These are phyloP conservation scores for Sextonia rubra DNA, from an alignment of 164 flowering plant species.

Conservation along the genomic window DNA sequence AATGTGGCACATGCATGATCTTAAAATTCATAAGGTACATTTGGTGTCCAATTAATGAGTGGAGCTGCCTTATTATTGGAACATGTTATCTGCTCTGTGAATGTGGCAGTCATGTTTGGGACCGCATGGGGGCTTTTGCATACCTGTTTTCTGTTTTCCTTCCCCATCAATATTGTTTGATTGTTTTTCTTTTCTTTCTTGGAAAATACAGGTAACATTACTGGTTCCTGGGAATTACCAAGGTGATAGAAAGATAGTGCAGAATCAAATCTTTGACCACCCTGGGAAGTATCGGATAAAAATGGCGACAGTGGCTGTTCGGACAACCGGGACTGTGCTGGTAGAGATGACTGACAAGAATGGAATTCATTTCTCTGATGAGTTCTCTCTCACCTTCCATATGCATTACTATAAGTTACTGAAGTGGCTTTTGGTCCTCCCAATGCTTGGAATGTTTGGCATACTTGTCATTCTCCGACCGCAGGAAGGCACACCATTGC, in stretches of 20 bases:
- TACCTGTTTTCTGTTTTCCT: background rate
- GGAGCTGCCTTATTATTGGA: background rate
- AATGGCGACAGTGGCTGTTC: constrained; percentile 80
- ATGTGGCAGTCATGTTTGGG: background rate
- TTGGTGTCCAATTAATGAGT: background rate
- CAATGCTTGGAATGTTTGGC: constrained; percentile 97
- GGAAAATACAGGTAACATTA: constrained; percentile 57
- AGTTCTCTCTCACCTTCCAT: constrained; percentile 94
- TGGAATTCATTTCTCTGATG: constrained; percentile 84
- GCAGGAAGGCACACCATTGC: constrained; percentile 85
- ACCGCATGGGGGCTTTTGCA: background rate
- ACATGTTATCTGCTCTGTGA: background rate
- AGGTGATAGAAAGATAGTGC: constrained; percentile 79
- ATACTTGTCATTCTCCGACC: constrained; percentile 90
- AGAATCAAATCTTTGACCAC: constrained; percentile 48
- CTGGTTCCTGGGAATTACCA: constrained; percentile 97
- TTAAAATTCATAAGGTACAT: background rate
- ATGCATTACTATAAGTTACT: constrained; percentile 87
- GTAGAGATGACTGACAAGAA: constrained; percentile 96
- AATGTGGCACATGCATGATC: too few relatives aligned
- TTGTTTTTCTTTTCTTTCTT: background rate
- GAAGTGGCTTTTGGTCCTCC: constrained; percentile 95
- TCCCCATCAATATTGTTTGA: too few relatives aligned
- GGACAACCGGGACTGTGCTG: constrained; percentile 89
- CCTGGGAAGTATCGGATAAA: constrained; percentile 74